Base-by-base conservation (phyloP, 2,329 filamentous ascomycete species). In the Alternaria postmessia region DNA sequence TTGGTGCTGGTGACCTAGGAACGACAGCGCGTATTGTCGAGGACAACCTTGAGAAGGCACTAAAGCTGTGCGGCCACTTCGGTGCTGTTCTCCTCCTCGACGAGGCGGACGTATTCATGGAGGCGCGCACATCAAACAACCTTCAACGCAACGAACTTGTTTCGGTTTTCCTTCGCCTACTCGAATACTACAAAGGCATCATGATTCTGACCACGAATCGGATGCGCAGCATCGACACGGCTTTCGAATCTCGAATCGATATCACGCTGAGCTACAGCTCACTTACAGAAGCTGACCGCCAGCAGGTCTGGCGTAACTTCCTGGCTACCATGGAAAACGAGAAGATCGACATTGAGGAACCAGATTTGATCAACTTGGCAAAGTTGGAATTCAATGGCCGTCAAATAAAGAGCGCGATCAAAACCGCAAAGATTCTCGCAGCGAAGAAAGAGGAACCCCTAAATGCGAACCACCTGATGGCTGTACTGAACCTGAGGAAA, bases 71-170 rank as follows among this genome's bases (percentile, higher is more conserved):
- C 22, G 18, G 30, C 3, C 46, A 48, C 9, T 39, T 36, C 32
- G 48, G 22, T 26, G 48, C 48, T 11, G 24, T 51, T 24, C 34
- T 51, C 16, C 59, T 68, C 3, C 52, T 70, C 26, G 66, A 70
- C 44, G 67, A 68, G 30, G 66, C 66, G n/a, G 67, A 88, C 57
- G 84, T 87, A 12, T 88, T 86, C 73, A 81, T 88, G 11, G 84
- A 86, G 73, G 73, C 80, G 47, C 82, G 86, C 2, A 64, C 49
- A 8, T 14, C 44, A 14, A 58, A 51, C 8, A 62, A 68, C 38
- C 47, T 73, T 14, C 58, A 70, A 38, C 60, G 70, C 11, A 72
- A 73, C 39, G 65, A 61, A 14, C 58, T 72, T 3, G 68, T 73
- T 16, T 67, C 68, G 2, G 65, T 71, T 2, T 64, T 73, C 51